Conservation (phyloP, 257 asterid genomes). For the Petunia secreta region DNA sequence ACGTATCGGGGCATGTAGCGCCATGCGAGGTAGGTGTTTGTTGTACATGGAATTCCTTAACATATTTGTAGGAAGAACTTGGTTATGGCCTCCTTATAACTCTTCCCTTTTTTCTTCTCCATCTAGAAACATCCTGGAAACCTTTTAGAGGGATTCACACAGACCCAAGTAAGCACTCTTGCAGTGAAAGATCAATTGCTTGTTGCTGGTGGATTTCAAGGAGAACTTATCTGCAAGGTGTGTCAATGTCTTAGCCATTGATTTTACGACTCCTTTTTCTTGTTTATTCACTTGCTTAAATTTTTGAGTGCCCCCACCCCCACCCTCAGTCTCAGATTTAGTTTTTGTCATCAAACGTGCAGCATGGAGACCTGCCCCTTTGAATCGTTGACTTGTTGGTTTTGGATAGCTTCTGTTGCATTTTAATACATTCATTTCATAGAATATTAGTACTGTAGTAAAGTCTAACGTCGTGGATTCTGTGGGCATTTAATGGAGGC, state of each 20-base stretch:
- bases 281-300: background rate
- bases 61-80: background rate
- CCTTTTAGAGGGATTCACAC: slow-evolving; percentile 80
- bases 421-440: no score
- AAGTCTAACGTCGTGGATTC: no score
- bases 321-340: background rate
- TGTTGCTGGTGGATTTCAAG: slow-evolving; percentile 94
- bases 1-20: slow-evolving; percentile 83
- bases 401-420: no score
- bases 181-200: slow-evolving; percentile 78
- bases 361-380: background rate
- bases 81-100: background rate
- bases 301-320: background rate
- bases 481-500: no score
- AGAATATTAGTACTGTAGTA: no score
- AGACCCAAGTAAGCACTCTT: slow-evolving; percentile 84
- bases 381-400: no score
- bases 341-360: background rate
- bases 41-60: background rate
- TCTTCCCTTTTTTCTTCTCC: background rate
- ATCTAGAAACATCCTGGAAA: slow-evolving; percentile 92
- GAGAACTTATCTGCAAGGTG: slow-evolving; percentile 92
- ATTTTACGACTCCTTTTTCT: no score
- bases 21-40: slow-evolving; percentile 69
- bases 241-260: background rate